These are phyloP conservation scores for Fusarium fracticaudum DNA, from an alignment of 2,329 filamentous ascomycete genomes.

Conservation along the genomic window DNA sequence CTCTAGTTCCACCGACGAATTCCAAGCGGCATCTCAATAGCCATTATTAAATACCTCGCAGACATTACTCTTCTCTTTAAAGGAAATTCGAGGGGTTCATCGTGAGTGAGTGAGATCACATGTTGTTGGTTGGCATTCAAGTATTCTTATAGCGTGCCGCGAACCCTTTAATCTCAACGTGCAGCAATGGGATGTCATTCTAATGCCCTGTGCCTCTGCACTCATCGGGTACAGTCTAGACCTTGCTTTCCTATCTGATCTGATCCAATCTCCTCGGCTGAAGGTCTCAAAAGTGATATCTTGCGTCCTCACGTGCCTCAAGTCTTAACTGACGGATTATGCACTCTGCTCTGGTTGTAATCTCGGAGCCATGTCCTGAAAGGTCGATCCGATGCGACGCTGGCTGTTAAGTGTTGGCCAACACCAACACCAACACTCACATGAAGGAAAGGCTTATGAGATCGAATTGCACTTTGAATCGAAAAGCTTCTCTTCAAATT, in stretches of 20 bases:
- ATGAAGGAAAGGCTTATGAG: neutral
- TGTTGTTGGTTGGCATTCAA: constrained; percentile 18
- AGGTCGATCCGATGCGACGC: constrained; percentile 14
- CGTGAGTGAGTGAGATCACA: neutral
- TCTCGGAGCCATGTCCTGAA: constrained; percentile 31
- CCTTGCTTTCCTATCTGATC: neutral
- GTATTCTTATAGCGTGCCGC: neutral
- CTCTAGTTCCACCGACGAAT: neutral
- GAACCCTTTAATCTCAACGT: constrained; percentile 23
- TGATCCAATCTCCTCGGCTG: constrained; percentile 1
- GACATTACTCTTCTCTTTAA: neutral
- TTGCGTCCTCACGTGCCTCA: constrained; percentile 12
- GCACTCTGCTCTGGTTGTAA: neutral
- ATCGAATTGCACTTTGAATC: neutral
- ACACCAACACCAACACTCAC: neutral
- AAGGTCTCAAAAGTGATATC: neutral
- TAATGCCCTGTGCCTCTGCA: neutral
- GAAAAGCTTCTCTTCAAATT: constrained; percentile 13
- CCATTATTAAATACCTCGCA: neutral
- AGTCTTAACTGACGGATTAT: constrained; percentile 17
- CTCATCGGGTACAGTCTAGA: neutral
- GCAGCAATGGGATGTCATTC: constrained; percentile 25
- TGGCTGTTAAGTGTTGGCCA: neutral
- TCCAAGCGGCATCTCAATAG: neutral
- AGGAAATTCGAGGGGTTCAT: neutral